Evolutionary conservation across 1,284 basidiomycete species (phyloP), one percentile per base, ranked within the genome.

Genomic region (Cutaneotrichosporon cutaneum): DNA sequence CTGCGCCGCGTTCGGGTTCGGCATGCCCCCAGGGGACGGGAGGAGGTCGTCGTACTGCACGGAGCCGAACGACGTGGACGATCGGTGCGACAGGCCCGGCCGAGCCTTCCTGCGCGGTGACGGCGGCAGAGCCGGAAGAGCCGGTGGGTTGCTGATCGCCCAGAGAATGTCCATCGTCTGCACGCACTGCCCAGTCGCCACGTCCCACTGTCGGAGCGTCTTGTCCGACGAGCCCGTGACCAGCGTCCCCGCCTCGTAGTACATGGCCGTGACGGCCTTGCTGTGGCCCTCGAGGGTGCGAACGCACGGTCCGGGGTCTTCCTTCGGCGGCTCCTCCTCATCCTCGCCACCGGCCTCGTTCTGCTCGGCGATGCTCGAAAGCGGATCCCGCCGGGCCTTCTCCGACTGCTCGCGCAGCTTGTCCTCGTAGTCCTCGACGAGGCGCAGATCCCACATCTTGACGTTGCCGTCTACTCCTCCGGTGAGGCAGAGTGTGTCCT

Each of bases 151-250:
- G 18, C 92, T 92, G 70, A 99, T 97, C 3, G 95, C 95, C 96
- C 96, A 99, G 21, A 99, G 86, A 64, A 99, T 96, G 80, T 99
- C 96, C 96, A 99, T 99, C 13, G 95, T 96, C 82, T 97, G 88
- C 55, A 99, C 89, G 77, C 95, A 98, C 82, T 99, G 95, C 5
- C 95, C 95, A 0, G 95, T 98, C 44, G 87, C 87, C 60, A 99
- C 86, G 76, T 99, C 95, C 96, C 96, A 99, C 78, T 99, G 94
- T 3, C 95, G 89, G 62, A 99, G 85, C 1, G 96, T 99, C 82
- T 98, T 97, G 82, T 99, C 96, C 4, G 92, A 93, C 4, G 95
- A 95, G 54, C 96, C 96, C 2, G 94, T 96, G 13, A 98, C 94
- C 78, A 98, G 81, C 71, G 90, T 95, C 56, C 90, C 87, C 68